phyloP scores from a whole-genome alignment of 495 filamentous ascomycete species.

The Neurospora discreta region DNA sequence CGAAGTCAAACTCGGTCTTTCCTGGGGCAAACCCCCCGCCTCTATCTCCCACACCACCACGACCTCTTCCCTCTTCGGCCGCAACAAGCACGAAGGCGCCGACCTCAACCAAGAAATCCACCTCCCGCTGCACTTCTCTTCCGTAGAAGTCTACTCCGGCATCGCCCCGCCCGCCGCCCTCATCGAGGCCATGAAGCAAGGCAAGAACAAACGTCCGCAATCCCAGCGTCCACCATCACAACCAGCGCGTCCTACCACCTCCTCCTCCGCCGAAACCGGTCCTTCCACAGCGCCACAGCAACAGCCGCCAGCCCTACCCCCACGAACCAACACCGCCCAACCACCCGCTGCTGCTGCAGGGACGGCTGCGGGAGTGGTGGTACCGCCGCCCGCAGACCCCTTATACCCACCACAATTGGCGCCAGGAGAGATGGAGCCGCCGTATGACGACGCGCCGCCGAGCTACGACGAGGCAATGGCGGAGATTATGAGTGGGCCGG shows the following conservation, averaged over 20 bases:
- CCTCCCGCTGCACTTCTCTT: constrained; percentile 63
- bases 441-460: constrained; percentile 55
- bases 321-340: constrained; percentile 11
- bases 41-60: not conserved
- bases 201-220: constrained; percentile 6
- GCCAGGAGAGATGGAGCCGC: constrained; percentile 16
- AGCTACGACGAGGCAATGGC: constrained; percentile 91
- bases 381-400: constrained; percentile 15
- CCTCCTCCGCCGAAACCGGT: constrained; percentile 16
- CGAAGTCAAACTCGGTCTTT: constrained; percentile 67
- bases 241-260: constrained; percentile 11
- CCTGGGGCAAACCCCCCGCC: constrained; percentile 30
- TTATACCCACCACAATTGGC: constrained; percentile 38
- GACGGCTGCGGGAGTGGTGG: constrained; percentile 1
- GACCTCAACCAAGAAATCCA: constrained; percentile 54
- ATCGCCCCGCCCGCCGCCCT: constrained; percentile 72
- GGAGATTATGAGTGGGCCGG: constrained; percentile 46
- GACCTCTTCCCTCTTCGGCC: constrained; percentile 3
- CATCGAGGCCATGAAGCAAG: constrained; percentile 51
- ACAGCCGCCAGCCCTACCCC: constrained; percentile 1
- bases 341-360: constrained; percentile 13
- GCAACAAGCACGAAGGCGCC: constrained; percentile 7
- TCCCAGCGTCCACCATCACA: constrained; percentile 18
- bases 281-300: constrained; percentile 2
- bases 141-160: constrained; percentile 75